These are phyloP conservation scores for Byssochlamys sp. DNA, from an alignment of 2,329 filamentous ascomycete genomes.

Conservation along the genomic window DNA sequence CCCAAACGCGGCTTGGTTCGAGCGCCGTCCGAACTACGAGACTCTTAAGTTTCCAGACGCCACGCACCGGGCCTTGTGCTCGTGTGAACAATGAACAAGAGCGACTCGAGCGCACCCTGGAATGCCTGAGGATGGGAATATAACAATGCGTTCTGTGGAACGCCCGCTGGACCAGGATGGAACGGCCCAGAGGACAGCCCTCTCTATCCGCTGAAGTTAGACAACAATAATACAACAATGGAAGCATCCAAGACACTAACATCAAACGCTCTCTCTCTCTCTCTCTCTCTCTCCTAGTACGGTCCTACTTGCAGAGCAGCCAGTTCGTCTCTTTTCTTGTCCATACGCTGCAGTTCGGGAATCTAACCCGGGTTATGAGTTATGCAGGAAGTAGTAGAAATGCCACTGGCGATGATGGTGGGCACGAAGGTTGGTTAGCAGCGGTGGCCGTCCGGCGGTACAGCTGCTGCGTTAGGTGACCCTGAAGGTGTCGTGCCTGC, in stretches of 20 bases:
- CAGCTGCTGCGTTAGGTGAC: not conserved
- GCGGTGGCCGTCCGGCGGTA: not conserved
- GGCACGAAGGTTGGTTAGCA: not conserved
- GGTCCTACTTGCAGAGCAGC: not conserved
- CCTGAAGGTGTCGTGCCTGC: not conserved
- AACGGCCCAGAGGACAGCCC: no score
- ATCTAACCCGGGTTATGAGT: not conserved
- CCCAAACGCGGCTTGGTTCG: not conserved
- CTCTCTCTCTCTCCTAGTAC: not conserved
- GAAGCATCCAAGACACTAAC: not conserved
- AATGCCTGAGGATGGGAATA: not conserved
- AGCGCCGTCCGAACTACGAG: not conserved
- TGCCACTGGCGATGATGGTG: not conserved
- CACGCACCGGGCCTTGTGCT: not conserved
- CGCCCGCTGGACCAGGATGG: not conserved
- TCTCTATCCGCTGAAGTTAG: no score
- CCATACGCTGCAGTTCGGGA: not conserved
- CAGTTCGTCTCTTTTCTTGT: not conserved
- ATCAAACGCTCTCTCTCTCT: not conserved
- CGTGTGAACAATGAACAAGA: no score
- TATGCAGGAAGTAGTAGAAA: not conserved
- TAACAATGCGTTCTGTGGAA: not conserved
- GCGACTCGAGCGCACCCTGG: not conserved
- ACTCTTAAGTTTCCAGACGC: not conserved
- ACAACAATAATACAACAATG: no score